Conservation (phyloP, 345 rosid genomes). For the Carallia pectinifolia region DNA sequence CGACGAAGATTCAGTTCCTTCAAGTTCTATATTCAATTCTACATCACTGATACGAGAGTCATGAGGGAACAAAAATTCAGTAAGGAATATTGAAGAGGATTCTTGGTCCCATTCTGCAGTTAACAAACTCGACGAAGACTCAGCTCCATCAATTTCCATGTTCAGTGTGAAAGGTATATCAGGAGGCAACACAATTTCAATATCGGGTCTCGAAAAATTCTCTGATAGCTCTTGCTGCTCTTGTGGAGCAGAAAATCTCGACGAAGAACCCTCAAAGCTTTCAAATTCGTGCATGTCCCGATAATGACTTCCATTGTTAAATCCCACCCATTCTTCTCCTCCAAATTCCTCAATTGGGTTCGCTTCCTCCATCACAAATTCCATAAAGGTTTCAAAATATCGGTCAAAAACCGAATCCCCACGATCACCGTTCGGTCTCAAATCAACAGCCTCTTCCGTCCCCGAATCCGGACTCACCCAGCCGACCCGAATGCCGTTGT, state of each 20-base stretch:
- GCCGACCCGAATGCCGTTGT: slow-evolving; percentile 49
- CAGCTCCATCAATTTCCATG: too few species aligned
- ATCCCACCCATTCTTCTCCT: slow-evolving; percentile 43
- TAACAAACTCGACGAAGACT: too few species aligned
- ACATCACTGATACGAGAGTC: too few species aligned
- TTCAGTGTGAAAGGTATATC: too few species aligned
- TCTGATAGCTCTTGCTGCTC: slow-evolving; percentile 19
- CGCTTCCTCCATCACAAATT: neutral
- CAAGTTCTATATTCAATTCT: too few species aligned
- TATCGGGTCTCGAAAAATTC: slow-evolving; percentile 2
- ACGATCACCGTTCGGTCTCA: slow-evolving; percentile 17
- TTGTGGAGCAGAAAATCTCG: slow-evolving; percentile 6
- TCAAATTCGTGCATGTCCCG: slow-evolving; percentile 14
- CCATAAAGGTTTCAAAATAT: slow-evolving; percentile 22
- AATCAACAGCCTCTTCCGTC: slow-evolving; percentile 31
- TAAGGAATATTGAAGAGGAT: too few species aligned
- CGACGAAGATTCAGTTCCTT: too few species aligned
- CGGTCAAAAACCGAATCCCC: slow-evolving; percentile 23
- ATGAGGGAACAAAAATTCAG: too few species aligned
- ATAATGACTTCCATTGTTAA: slow-evolving; percentile 19
- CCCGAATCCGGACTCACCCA: slow-evolving; percentile 53
- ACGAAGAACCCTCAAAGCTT: slow-evolving; percentile 27
- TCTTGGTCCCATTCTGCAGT: too few species aligned
- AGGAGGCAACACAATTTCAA: too few species aligned
- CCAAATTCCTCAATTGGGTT: slow-evolving; percentile 30